These are phyloP conservation scores for Xylogone sp. DNA, from an alignment of 2,329 filamentous ascomycete species.

Conservation along the genomic window DNA sequence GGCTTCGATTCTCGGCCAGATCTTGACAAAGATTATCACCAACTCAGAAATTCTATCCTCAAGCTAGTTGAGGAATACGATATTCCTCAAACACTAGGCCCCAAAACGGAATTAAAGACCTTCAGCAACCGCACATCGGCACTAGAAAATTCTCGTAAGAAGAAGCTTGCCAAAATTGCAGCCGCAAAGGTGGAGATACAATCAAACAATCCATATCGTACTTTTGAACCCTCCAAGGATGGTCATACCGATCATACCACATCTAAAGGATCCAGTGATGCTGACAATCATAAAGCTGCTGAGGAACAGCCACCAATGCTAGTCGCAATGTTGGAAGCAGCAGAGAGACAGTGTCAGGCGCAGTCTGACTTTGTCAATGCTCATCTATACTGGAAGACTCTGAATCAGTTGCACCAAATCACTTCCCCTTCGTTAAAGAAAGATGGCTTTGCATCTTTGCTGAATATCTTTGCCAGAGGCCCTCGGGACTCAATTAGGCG, in stretches of 20 bases:
- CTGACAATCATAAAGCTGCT: slow-evolving; percentile 30
- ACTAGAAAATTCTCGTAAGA: slow-evolving; percentile 45
- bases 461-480: slow-evolving; percentile 71
- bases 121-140: slow-evolving; percentile 67
- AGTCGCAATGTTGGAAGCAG: slow-evolving; percentile 71
- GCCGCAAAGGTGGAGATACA: slow-evolving; percentile 36
- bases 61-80: slow-evolving; percentile 82
- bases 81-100: slow-evolving; percentile 64
- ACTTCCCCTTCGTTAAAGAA: slow-evolving; percentile 57
- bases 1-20: slow-evolving; percentile 54
- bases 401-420: slow-evolving; percentile 67
- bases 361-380: slow-evolving; percentile 80
- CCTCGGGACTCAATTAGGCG: slow-evolving; percentile 66
- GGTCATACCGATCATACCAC: slow-evolving; percentile 1
- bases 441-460: slow-evolving; percentile 66
- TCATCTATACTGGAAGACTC: slow-evolving; percentile 80
- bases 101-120: slow-evolving; percentile 54
- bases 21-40: slow-evolving; percentile 75
- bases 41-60: slow-evolving; percentile 74
- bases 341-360: slow-evolving; percentile 71
- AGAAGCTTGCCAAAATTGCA: slow-evolving; percentile 52
- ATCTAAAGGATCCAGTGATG: slow-evolving; percentile 7
- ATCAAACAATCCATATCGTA: slow-evolving; percentile 56
- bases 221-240: slow-evolving; percentile 13
- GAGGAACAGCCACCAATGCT: slow-evolving; percentile 49